phyloP scores from a whole-genome alignment of 495 filamentous ascomycete species.

The Lineolata rhizophorae region DNA sequence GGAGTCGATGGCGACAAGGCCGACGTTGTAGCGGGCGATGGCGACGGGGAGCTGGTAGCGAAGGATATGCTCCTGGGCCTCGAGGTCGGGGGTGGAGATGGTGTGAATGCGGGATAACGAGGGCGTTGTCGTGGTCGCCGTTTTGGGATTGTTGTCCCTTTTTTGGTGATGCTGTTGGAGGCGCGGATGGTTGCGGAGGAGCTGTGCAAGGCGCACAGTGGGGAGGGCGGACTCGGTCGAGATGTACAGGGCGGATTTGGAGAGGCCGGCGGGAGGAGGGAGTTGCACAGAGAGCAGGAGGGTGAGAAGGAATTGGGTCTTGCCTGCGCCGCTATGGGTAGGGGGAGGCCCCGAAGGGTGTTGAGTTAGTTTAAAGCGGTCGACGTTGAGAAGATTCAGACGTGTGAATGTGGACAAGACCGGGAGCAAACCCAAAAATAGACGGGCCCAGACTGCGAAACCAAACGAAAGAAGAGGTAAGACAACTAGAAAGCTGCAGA shows the following conservation, averaged over 20 bases:
- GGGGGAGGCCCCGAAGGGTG: too few relatives aligned
- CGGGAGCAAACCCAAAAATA: too few relatives aligned
- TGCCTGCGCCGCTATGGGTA: slow-evolving; percentile 63
- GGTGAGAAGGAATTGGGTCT: slow-evolving; percentile 80
- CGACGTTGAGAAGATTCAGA: too few relatives aligned
- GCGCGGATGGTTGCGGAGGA: slow-evolving; percentile 43
- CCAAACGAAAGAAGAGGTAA: too few relatives aligned
- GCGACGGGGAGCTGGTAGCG: slow-evolving; percentile 75
- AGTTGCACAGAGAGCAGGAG: slow-evolving; percentile 70
- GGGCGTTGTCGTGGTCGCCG: slow-evolving; percentile 21
- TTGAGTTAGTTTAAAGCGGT: slow-evolving; percentile 10
- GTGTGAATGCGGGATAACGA: slow-evolving; percentile 49
- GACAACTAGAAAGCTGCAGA: not conserved
- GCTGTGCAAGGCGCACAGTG: slow-evolving; percentile 57
- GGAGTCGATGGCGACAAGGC: slow-evolving; percentile 69
- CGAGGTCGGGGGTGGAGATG: slow-evolving; percentile 75
- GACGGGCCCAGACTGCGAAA: too few relatives aligned
- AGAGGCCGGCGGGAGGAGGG: slow-evolving; percentile 42
- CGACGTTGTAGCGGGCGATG: slow-evolving; percentile 48
- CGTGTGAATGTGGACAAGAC: too few relatives aligned
- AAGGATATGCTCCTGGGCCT: slow-evolving; percentile 87
- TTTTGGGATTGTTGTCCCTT: too few relatives aligned
- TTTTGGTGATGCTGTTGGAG: slow-evolving; percentile 25
- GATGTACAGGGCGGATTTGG: slow-evolving; percentile 60
- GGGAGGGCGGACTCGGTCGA: slow-evolving; percentile 79